Percentiles rank a stretch among this genome's conserved stretches.
phyloP scores from a whole-genome alignment of 345 rosid genomes.

The Fremontodendron californicum region DNA sequence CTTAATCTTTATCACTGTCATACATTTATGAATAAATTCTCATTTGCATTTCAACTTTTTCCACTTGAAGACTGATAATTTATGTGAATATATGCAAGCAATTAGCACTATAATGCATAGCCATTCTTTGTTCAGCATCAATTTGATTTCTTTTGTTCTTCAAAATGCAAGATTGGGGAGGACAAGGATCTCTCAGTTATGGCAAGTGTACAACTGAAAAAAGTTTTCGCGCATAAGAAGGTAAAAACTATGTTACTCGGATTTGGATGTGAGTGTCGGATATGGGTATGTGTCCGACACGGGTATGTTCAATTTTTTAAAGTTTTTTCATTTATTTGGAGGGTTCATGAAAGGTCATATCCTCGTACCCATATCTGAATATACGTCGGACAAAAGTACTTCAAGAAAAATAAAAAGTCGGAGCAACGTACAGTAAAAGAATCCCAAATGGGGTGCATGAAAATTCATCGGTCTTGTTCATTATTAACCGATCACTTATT shows the following conservation, averaged over 20 bases:
- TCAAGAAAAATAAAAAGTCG: too few relatives aligned
- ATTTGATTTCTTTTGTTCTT: slow-evolving; percentile 3
- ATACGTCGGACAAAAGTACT: too few relatives aligned
- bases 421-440: too few relatives aligned
- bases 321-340: too few relatives aligned
- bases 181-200: slow-evolving; percentile 69
- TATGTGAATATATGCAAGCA: neutral
- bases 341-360: too few relatives aligned
- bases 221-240: slow-evolving; percentile 55
- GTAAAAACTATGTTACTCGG: too few relatives aligned
- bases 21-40: neutral
- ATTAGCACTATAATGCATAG: neutral
- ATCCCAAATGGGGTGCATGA: neutral
- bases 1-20: neutral
- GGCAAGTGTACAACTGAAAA: slow-evolving; percentile 63
- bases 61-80: neutral
- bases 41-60: neutral
- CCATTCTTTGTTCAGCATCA: neutral
- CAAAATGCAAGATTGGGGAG: slow-evolving; percentile 54
- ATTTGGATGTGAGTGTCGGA: too few relatives aligned
- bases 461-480: neutral
- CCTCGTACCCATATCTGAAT: too few relatives aligned
- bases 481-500: neutral
- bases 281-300: too few relatives aligned
- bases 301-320: too few relatives aligned